Base-by-base conservation (phyloP, 2,329 filamentous ascomycete genomes). In the Colletotrichum ledebouriae region DNA sequence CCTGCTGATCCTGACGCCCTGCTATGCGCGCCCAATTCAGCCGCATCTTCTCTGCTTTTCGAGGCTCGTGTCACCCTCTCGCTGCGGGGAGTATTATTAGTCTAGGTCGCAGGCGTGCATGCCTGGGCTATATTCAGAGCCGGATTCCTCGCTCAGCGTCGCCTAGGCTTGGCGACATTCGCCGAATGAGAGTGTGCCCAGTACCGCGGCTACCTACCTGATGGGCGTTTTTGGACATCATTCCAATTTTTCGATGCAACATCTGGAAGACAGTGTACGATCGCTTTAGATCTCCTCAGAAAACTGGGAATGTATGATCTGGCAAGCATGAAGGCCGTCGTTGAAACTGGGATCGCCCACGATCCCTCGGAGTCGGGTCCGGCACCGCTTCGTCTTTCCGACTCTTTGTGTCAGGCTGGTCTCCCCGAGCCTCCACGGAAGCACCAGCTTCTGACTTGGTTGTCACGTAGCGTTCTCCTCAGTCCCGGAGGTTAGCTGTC, bases 1-100 rank as follows among this genome's bases (percentile, higher is more conserved):
- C 37, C 61, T 55, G 59, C 39, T 65, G 55, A 49, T 64, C 53
- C 49, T 53, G 34, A 47, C 41, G 41, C 37, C 29, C 33, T 25
- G 58, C 34, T 33, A 37, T 59, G 42, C 62, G 53, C 44, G 55
- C 7, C 20, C 49, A 13, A 47, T 47, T 55, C 64, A 47, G 20
- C 17, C 33, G 22, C 46, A 52, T 15, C 13, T 34, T 17, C 10
- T n/a, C 5, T 37, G 42, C 22, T 17, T 17, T 17, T 17, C 17
- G 17, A 17, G 17, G 17, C 17, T 17, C 17, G 17, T 17, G 17
- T 17, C 17, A 17, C 17, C 59, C 22, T 22, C 25, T 34, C 22
- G 41, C 41, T 57, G 50, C 29, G 10, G 25, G 9, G 22, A 25
- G n/a, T 55, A 41, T 47, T 56, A 39, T 49, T 62, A 50, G 37